These are phyloP conservation scores for Prunus campanulata DNA, from an alignment of 306 rosid species.

Conservation along the genomic window DNA sequence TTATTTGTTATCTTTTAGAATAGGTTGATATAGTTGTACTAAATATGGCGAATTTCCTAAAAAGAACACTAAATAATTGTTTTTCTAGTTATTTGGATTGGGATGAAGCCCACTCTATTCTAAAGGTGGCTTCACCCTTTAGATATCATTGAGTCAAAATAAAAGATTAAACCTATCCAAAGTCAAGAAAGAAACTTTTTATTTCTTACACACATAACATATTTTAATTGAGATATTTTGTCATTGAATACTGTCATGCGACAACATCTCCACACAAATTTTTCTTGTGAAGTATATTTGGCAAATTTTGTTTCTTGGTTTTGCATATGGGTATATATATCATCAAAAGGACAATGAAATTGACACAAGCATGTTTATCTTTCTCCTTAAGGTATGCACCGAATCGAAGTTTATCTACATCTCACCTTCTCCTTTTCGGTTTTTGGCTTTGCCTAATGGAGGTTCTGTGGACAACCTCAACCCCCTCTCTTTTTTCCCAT, in stretches of 20 bases:
- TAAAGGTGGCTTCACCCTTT: too few species aligned
- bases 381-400: background rate
- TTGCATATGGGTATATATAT: background rate
- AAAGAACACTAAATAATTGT: too few species aligned
- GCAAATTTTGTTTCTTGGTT: background rate
- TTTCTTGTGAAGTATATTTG: background rate
- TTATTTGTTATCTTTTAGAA: too few species aligned
- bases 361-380: background rate
- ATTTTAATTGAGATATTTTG: too few species aligned
- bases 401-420: background rate
- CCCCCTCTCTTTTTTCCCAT: background rate
- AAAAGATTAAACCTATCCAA: too few species aligned
- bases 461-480: constrained; percentile 30
- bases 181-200: too few species aligned
- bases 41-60: too few species aligned
- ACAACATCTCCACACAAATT: too few species aligned
- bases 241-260: rapidly evolving
- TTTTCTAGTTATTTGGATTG: too few species aligned
- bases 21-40: rapidly evolving
- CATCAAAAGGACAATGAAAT: background rate
- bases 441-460: background rate
- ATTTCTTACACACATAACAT: too few species aligned
- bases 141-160: too few species aligned
- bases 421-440: background rate
- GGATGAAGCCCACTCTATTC: too few species aligned